A percentile compares a stretch with the other conserved stretches of the same genome.
phyloP scores from a whole-genome alignment of 352 stramenopile species.

The Pythium rhizo-oryzae region DNA sequence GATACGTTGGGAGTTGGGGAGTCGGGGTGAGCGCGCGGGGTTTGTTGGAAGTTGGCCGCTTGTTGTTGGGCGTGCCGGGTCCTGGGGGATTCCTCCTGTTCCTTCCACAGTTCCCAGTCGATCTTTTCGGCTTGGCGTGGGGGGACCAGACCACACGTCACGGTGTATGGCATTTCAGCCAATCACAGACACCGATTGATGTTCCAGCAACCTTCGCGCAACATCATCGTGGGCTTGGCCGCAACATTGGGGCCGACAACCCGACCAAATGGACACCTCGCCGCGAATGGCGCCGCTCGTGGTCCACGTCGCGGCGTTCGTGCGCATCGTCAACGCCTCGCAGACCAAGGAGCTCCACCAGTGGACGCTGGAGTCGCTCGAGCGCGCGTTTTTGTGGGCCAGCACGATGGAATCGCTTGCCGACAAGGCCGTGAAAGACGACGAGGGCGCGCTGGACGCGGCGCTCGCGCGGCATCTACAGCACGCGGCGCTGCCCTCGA shows the following conservation, averaged over 20 bases:
- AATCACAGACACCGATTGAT: slow-evolving; percentile 23
- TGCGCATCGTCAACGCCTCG: slow-evolving; percentile 29
- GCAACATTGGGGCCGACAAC: not conserved
- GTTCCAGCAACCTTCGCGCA: slow-evolving; percentile 35
- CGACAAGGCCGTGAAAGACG: slow-evolving; percentile 7
- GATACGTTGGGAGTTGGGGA: not conserved
- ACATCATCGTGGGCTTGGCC: slow-evolving; percentile 19
- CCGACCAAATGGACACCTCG: not conserved
- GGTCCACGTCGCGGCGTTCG: slow-evolving; percentile 28
- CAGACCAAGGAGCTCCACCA: slow-evolving; percentile 27
- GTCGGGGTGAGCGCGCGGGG: no score
- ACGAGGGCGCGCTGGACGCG: not conserved
- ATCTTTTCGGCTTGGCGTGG: slow-evolving; percentile 28
- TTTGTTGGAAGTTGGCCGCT: slow-evolving; percentile 12
- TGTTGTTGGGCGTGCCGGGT: slow-evolving; percentile 8
- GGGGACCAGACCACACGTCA: slow-evolving; percentile 33
- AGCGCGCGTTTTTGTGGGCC: slow-evolving; percentile 26
- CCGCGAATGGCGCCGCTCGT: slow-evolving; percentile 9
- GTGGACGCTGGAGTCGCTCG: slow-evolving; percentile 27
- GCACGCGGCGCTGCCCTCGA: slow-evolving; percentile 9
- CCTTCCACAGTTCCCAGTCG: slow-evolving; percentile 33
- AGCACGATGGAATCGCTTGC: slow-evolving; percentile 24
- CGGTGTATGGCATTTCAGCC: slow-evolving; percentile 18
- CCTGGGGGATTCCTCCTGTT: slow-evolving; percentile 13
- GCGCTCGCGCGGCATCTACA: slow-evolving; percentile 10